Evolutionary conservation across 2,329 filamentous ascomycete genomes (phyloP).

Genomic region (Saccharata proteae): DNA sequence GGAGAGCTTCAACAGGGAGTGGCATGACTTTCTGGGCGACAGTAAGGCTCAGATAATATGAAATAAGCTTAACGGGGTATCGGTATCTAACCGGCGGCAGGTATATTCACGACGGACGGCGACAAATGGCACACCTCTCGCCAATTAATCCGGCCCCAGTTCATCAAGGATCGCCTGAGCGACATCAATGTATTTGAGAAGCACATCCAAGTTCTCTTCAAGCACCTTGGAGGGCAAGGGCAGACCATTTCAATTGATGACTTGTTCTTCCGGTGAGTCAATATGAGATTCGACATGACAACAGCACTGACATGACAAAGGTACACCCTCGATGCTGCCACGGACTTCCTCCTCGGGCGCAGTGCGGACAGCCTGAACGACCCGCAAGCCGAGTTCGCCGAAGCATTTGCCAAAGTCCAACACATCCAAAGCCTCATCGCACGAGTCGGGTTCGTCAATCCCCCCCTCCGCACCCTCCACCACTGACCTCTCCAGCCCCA

Average conservation of each 20-base stretch:
- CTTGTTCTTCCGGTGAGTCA: conserved; percentile 56
- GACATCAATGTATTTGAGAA: conserved; percentile 72
- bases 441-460: conserved; percentile 44
- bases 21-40: conserved; percentile 63
- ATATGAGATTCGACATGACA: neutral
- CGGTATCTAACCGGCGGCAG: no score
- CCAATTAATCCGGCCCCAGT: conserved; percentile 75
- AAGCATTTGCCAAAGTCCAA: conserved; percentile 71
- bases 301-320: no score
- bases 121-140: conserved; percentile 66
- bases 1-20: conserved; percentile 58
- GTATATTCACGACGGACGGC: conserved; percentile 63
- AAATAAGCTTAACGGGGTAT: neutral
- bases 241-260: conserved; percentile 57
- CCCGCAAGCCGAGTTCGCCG: conserved; percentile 57
- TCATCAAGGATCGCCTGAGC: conserved; percentile 71
- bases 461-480: neutral
- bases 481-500: conserved; percentile 33
- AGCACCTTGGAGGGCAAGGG: conserved; percentile 39
- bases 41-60: conserved; percentile 53
- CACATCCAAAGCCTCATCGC: conserved; percentile 56
- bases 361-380: conserved; percentile 52
- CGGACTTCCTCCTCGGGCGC: conserved; percentile 73
- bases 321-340: conserved; percentile 75
- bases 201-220: conserved; percentile 64